phyloP scores from a whole-genome alignment of 768 basidiomycete species.

The Rhodocollybia butyracea region DNA sequence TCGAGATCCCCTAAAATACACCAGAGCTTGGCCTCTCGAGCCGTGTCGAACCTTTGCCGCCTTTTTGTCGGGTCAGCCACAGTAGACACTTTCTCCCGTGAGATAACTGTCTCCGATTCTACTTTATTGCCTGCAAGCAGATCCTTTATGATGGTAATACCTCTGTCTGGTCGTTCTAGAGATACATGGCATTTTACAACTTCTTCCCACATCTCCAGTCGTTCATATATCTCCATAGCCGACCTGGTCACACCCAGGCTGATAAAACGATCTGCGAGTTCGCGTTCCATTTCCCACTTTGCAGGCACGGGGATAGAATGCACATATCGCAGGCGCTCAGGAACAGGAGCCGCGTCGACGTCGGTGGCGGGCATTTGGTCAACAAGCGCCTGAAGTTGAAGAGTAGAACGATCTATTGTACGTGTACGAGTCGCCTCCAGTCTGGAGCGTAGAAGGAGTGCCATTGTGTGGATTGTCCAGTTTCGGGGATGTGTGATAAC shows the following conservation, averaged over 20 bases:
- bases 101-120: slow-evolving; percentile 74
- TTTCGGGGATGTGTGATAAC: slow-evolving; percentile 88
- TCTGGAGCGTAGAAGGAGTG: slow-evolving; percentile 87
- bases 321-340: slow-evolving; percentile 78
- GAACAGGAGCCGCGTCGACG: slow-evolving; percentile 41
- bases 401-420: slow-evolving; percentile 87
- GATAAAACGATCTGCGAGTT: slow-evolving; percentile 82
- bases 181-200: slow-evolving; percentile 85
- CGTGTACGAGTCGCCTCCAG: slow-evolving; percentile 86
- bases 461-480: slow-evolving; percentile 97
- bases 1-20: slow-evolving; percentile 94
- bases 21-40: slow-evolving; percentile 88
- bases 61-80: slow-evolving; percentile 35
- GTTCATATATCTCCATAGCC: slow-evolving; percentile 90
- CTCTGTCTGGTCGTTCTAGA: slow-evolving; percentile 77
- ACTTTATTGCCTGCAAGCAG: slow-evolving; percentile 78
- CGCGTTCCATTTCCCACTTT: slow-evolving; percentile 91
- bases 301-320: slow-evolving; percentile 81
- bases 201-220: slow-evolving; percentile 98
- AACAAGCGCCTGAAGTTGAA: slow-evolving; percentile 93
- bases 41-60: slow-evolving; percentile 36
- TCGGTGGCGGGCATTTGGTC: slow-evolving; percentile 95
- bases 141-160: slow-evolving; percentile 77
- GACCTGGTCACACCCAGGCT: slow-evolving; percentile 85
- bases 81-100: slow-evolving; percentile 50